Base-by-base conservation (phyloP, 164 flowering plant genomes). In the Piper longum region DNA sequence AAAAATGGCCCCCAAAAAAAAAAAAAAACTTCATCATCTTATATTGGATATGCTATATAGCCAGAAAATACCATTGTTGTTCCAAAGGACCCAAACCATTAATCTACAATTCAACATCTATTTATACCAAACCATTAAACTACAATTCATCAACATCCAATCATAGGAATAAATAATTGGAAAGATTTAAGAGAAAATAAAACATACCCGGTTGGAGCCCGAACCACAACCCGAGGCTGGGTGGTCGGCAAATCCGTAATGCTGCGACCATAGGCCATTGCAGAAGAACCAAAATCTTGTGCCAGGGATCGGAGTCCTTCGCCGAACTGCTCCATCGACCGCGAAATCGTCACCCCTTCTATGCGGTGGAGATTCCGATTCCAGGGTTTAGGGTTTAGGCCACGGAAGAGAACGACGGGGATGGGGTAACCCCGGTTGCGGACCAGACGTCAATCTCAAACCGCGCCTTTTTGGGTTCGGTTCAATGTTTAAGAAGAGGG, bases 251-350 rank as follows among this genome's bases (percentile, higher is more conserved):
- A 40, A n/a, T 36, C 62, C 41, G 62, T 17, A n/a, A 45, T 39
- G 18, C 56, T 48, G 16, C 40, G 18, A 52, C 14, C 40, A 45
- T 57, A 48, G 14, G 14, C 52, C 14, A 3, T 12, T 39, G 8
- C 41, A 7, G 39, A 26, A 39, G 26, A 17, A 19, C 41, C 26
- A 5, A 13, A 7, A 16, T 66, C 62, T 14, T 59, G 57, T 17
- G 62, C 68, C 57, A 66, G 48, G n/a, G 63, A 66, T 11, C 68
- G 57, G 9, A 66, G 58, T 40, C 68, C 68, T 60, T 59, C 63
- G 9, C 17, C 5, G 5, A 52, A 7, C 17, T 59, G 40, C n/a
- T 66, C 68, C 68, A 66, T 66, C 52, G 52, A 12, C 52, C 52
- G 11, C 16, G 18, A 13, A 43, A 11, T 8, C 43, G n/a, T 14